Base-by-base conservation (phyloP, 495 filamentous ascomycete genomes). In the Penicillium lagena region DNA sequence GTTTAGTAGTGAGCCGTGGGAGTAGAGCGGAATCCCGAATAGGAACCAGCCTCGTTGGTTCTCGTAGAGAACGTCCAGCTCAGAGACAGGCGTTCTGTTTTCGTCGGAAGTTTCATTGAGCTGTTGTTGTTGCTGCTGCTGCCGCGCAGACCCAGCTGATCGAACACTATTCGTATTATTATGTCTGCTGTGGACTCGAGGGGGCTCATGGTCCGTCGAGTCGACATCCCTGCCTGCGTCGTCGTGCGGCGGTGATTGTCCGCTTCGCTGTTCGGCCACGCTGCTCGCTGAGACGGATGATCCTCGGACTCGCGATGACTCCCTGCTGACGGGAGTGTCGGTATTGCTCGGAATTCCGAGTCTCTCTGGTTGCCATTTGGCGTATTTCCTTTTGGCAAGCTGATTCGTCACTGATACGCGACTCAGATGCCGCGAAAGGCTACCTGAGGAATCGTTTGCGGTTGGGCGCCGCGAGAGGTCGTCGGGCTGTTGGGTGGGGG, bases 11-110 rank as follows among this genome's bases (percentile, higher is more conserved):
- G 90, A 89, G 39, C 82, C 83, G 13, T 82, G 75, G 2, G 90
- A 95, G 67, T 95, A 99, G 12, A 90, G 76, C 0, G 93, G 83
- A 8, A 91, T 80, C 11, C 94, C 94, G 59, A 90, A 97, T 45
- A 91, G 65, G 57, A 96, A 96, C 30, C 75, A 77, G 40, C 88
- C 88, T 12, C 88, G 73, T 59, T 94, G 83, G 59, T 99, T 97
- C 64, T 99, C 94, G 58, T 95, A 96, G 7, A 99, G 76, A 9
- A 96, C 78, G 47, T 99, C 94, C 28, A 98, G 78, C 49, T 86
- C 83, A 7, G 58, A 53, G 34, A 28, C 35, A 12, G 41, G 27
- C 34, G 38, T 60, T 14, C 35, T 34, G 35, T 32, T 38, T 4
- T 42, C 37, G 11, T 48, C 43, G 11, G 41, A 30, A 22, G 32